Conservation (phyloP, 1,284 basidiomycete genomes). For the Malassezia japonica region DNA sequence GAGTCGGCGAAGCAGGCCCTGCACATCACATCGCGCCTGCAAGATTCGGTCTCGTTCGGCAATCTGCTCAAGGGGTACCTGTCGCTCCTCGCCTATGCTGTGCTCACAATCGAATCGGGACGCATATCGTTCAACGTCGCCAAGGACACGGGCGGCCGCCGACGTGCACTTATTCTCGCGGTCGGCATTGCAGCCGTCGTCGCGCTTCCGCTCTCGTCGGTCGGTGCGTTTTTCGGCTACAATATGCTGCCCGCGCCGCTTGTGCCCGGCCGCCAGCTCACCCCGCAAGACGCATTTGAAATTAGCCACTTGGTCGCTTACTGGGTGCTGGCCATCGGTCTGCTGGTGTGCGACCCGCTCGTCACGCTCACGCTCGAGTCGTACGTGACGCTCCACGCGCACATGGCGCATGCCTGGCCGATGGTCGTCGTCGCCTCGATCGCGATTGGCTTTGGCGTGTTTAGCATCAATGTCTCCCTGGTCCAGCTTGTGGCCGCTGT, state of each 20-base stretch:
- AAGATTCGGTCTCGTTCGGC: constrained; percentile 13
- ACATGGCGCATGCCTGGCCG: constrained; percentile 40
- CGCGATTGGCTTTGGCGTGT: constrained; percentile 36
- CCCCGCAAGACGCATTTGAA: constrained; percentile 12
- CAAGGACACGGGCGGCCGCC: constrained; percentile 30
- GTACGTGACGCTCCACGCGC: constrained; percentile 30
- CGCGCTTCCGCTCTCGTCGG: constrained; percentile 22
- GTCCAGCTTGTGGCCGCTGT: constrained; percentile 23
- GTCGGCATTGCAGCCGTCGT: constrained; percentile 27
- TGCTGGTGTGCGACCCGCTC: constrained; percentile 37
- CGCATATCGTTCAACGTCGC: constrained; percentile 26
- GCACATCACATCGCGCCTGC: constrained; percentile 27
- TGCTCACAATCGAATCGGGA: constrained; percentile 37
- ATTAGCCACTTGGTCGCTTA: constrained; percentile 34
- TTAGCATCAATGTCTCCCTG: constrained; percentile 22
- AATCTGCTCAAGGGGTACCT: constrained; percentile 26
- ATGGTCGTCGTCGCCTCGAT: constrained; percentile 30
- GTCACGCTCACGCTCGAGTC: constrained; percentile 37
- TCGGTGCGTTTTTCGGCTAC: constrained; percentile 25
- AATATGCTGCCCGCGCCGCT: constrained; percentile 20
- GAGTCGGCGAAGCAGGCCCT: constrained; percentile 6
- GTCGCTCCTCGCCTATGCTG: constrained; percentile 29
- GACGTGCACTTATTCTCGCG: constrained; percentile 38
- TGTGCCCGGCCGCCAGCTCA: constrained; percentile 6
- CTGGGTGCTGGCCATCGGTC: constrained; percentile 29